These are phyloP conservation scores for Blastomyces silverae DNA, from an alignment of 2,329 filamentous ascomycete species.

Conservation along the genomic window DNA sequence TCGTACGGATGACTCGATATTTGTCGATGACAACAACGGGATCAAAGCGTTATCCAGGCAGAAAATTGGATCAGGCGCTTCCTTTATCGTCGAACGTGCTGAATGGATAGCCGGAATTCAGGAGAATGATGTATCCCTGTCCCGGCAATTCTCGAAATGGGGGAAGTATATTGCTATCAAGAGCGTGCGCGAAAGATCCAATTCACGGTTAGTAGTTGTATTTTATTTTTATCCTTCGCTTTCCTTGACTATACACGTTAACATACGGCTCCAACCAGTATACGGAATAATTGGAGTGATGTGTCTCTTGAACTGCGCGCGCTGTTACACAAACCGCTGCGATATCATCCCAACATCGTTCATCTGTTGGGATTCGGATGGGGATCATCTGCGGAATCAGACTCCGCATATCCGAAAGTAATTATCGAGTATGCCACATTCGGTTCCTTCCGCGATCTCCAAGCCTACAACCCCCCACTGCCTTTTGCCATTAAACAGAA, in stretches of 20 bases:
- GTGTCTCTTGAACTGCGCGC: constrained; percentile 11
- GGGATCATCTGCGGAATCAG: constrained; percentile 6
- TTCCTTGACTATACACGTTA: background rate
- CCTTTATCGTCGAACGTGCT: constrained; percentile 10
- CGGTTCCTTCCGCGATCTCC: constrained; percentile 5
- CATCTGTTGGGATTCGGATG: constrained; percentile 10
- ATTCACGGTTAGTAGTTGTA: constrained; percentile 6
- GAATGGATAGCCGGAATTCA: constrained; percentile 6
- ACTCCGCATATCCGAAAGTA: constrained; percentile 1
- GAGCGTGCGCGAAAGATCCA: constrained; percentile 6
- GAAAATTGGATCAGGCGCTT: constrained; percentile 9
- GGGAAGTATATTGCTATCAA: constrained; percentile 8
- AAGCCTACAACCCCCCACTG: background rate
- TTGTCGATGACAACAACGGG: constrained; percentile 10
- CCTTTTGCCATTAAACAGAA: constrained; percentile 11
- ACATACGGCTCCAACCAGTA: background rate
- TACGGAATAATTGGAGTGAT: constrained; percentile 4
- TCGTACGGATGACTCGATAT: constrained; percentile 9
- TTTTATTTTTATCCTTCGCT: background rate
- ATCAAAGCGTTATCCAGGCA: constrained; percentile 6
- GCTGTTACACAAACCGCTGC: constrained; percentile 8
- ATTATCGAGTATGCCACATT: constrained; percentile 12
- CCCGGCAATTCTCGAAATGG: constrained; percentile 4
- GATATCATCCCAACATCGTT: constrained; percentile 12
- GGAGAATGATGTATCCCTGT: background rate